phyloP scores from a whole-genome alignment of 768 basidiomycete species.

The Leccinum subgranulosum region DNA sequence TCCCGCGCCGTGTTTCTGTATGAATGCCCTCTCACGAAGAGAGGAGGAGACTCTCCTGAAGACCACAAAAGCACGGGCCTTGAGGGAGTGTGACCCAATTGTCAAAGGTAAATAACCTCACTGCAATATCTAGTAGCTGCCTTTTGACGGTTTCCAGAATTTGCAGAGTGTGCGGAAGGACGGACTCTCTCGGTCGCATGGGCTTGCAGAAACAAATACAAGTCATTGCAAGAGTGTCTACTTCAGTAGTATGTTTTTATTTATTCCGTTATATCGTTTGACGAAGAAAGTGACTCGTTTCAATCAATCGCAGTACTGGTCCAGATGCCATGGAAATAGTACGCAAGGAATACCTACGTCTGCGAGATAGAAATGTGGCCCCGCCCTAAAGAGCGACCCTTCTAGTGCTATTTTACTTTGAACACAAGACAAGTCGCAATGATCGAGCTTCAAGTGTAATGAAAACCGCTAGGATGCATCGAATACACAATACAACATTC shows the following conservation, averaged over 20 bases:
- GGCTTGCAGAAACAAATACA: constrained; percentile 72
- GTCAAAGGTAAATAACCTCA: constrained; percentile 53
- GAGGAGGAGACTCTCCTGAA: constrained; percentile 87
- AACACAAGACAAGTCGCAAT: neutral
- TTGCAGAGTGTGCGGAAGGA: constrained; percentile 80
- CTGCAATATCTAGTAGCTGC: neutral
- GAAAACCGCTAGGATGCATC: constrained; percentile 7
- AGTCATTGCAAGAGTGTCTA: constrained; percentile 75
- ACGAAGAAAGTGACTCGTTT: neutral
- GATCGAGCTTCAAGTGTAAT: neutral
- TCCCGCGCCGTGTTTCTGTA: constrained; percentile 27
- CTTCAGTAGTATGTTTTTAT: constrained; percentile 60
- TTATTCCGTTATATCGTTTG: neutral
- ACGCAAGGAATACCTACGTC: constrained; percentile 68
- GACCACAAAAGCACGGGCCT: constrained; percentile 72
- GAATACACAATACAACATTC: neutral
- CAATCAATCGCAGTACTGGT: constrained; percentile 49
- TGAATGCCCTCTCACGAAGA: constrained; percentile 83
- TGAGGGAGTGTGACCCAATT: constrained; percentile 72
- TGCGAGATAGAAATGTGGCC: constrained; percentile 42
- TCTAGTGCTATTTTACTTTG: neutral
- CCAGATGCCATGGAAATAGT: constrained; percentile 72
- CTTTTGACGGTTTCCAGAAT: constrained; percentile 47
- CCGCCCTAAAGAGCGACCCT: neutral
- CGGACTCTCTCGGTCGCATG: constrained; percentile 83